These are phyloP conservation scores for Mycena galericulata DNA, from an alignment of 768 basidiomycete species.

Conservation along the genomic window DNA sequence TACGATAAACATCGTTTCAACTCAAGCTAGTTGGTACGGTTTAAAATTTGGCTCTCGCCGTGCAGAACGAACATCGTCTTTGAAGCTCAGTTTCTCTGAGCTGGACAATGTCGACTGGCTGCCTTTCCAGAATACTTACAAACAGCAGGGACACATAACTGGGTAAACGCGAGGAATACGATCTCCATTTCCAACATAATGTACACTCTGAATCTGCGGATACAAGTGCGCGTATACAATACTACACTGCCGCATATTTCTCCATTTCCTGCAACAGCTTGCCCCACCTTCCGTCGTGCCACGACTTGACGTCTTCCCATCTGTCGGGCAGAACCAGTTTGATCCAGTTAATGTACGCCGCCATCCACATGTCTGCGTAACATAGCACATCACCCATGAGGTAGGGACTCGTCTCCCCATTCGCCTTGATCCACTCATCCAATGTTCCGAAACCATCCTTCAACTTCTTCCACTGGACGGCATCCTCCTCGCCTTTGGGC, in stretches of 20 bases:
- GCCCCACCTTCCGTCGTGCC: slow-evolving; percentile 21
- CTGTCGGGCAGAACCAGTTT: slow-evolving; percentile 6
- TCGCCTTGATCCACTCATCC: slow-evolving; percentile 16
- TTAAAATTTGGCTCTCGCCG: no score
- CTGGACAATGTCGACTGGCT: no score
- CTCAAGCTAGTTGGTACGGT: no score
- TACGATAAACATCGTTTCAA: no score
- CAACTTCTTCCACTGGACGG: slow-evolving; percentile 2
- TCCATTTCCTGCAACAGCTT: slow-evolving; percentile 9
- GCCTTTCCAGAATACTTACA: no score
- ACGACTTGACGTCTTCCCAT: slow-evolving; percentile 8
- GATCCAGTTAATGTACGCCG: slow-evolving; percentile 11
- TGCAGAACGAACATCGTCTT: no score
- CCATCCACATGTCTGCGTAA: slow-evolving; percentile 23
- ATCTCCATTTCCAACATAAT: no score
- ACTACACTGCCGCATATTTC: slow-evolving; percentile 14
- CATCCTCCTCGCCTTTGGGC: slow-evolving; percentile 38
- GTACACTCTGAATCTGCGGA: no score
- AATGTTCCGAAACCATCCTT: slow-evolving; percentile 11
- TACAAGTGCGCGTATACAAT: no score
- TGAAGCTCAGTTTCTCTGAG: no score
- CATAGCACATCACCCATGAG: slow-evolving; percentile 1
- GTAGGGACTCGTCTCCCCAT: neutral
- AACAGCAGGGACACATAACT: no score
- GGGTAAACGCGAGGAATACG: no score